Evolutionary conservation across 228 moss, liverwort and hornwort species (phyloP), one percentile per base, ranked within the genome.

Genomic region (Sphagnum fallax): DNA sequence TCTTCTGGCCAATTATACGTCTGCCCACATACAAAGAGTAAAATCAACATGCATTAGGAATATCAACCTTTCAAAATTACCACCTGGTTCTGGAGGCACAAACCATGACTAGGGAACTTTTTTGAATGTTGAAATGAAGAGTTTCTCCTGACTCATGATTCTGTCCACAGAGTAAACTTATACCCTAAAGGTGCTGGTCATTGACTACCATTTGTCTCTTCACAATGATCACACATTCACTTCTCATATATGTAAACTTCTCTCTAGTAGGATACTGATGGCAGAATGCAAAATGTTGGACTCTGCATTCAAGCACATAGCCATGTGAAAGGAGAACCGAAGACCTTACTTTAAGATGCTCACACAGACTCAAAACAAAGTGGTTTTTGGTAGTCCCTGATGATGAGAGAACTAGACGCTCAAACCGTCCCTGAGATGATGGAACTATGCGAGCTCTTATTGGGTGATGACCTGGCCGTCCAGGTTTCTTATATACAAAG

Each of bases 401-500:
- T 50, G 80, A 64, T 53, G 87, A 79, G 53, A 87, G 65, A 53
- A 83, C 77, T 57, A 91, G 77, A 49, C 81, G 80, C 70, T 91
- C 91, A 62, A 89, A 89, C 68, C 80, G 79, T 32, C 84, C 73
- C 61, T 83, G 67, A 0, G 75, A 49, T 70, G 87, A 81, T 62
- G 77, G 75, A 5, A 87, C 65, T 52, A 87, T 76, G 47, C 89
- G 84, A 47, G 74, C 89, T 79, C 86, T 87, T 71, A 87, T 81
- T 61, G 91, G 89, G 66, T 78, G 80, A 67, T 77, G 76, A 62
- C 63, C 74, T 5, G 53, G 5, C 18, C 57, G 77, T 69, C 91
- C 85, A 68, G 89, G 87, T 64, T 89, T 78, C 68, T 89, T 89
- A 71, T 91, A 91, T 6, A 89, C 87, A 18, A 85, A 81, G 73